These are phyloP conservation scores for Chlamydomonas sphaeroides DNA, from an alignment of 139 green algal genomes.

Conservation along the genomic window DNA sequence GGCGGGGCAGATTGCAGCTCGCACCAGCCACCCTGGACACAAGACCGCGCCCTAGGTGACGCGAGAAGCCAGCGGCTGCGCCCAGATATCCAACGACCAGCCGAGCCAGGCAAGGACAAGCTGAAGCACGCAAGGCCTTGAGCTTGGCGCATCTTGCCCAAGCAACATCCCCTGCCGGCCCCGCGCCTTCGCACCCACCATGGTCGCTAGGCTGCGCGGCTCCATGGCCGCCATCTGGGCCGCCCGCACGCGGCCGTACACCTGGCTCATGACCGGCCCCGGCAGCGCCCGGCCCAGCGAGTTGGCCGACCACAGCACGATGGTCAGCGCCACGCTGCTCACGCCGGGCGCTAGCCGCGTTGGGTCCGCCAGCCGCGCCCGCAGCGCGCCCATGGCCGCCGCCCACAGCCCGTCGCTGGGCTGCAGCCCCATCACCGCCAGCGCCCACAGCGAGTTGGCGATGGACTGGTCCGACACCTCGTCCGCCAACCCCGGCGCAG, in stretches of 20 bases:
- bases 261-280: neutral
- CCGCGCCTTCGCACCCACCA: slow-evolving; percentile 37
- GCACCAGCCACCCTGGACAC: too few relatives aligned
- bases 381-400: neutral
- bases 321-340: slow-evolving; percentile 6
- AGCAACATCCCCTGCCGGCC: too few relatives aligned
- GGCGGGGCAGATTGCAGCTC: too few relatives aligned
- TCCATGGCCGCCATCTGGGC: slow-evolving; percentile 6
- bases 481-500: neutral
- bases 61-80: too few relatives aligned
- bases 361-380: neutral
- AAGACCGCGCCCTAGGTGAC: too few relatives aligned
- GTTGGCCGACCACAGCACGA: slow-evolving; percentile 25
- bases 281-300: slow-evolving; percentile 32
- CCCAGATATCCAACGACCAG: too few relatives aligned
- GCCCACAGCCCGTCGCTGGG: slow-evolving; percentile 20
- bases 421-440: slow-evolving; percentile 19
- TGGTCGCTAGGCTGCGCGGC: slow-evolving; percentile 25
- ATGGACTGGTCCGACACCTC: slow-evolving; percentile 19
- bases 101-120: too few relatives aligned
- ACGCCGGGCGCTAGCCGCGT: neutral
- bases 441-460: slow-evolving; percentile 36
- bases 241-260: slow-evolving; percentile 23
- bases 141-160: too few relatives aligned
- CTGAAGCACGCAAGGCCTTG: too few relatives aligned